phyloP scores from a whole-genome alignment of 139 green algal genomes.

The Desmodesmus armatus region DNA sequence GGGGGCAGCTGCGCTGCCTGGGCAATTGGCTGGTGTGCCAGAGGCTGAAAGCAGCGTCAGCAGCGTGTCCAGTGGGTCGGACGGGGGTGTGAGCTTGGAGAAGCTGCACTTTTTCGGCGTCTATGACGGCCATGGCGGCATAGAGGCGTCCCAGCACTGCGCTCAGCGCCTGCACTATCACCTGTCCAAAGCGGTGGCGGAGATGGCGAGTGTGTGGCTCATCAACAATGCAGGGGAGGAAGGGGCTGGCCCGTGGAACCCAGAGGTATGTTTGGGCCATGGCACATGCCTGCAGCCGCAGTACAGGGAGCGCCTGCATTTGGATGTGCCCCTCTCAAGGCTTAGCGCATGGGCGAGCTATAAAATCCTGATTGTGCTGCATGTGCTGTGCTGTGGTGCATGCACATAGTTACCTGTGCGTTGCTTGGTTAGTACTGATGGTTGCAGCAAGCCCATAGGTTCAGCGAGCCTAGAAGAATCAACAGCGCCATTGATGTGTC shows the following conservation, averaged over 20 bases:
- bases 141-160: slow-evolving; percentile 74
- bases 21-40: background rate
- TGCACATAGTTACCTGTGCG: too few relatives aligned
- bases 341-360: too few relatives aligned
- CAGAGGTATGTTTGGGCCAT: slow-evolving; percentile 28
- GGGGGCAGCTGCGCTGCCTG: background rate
- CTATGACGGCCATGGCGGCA: slow-evolving; percentile 82
- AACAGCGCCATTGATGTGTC: too few relatives aligned
- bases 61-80: slow-evolving; percentile 30
- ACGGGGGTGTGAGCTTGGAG: slow-evolving; percentile 47
- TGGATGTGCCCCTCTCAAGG: too few relatives aligned
- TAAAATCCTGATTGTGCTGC: too few relatives aligned
- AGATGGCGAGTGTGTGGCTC: slow-evolving; percentile 16
- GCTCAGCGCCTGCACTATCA: slow-evolving; percentile 71
- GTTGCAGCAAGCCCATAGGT: too few relatives aligned
- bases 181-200: slow-evolving; percentile 58
- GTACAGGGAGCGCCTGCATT: too few relatives aligned
- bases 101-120: slow-evolving; percentile 85
- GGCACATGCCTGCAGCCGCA: too few relatives aligned
- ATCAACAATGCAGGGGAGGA: slow-evolving; percentile 20
- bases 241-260: slow-evolving; percentile 21
- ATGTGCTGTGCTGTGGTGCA: background rate
- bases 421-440: too few relatives aligned
- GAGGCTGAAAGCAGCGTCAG: slow-evolving; percentile 28
- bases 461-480: too few relatives aligned